Percentiles rank a stretch among this genome's conserved stretches.
phyloP scores from a whole-genome alignment of 768 basidiomycete species.

The Suillus bovinus region DNA sequence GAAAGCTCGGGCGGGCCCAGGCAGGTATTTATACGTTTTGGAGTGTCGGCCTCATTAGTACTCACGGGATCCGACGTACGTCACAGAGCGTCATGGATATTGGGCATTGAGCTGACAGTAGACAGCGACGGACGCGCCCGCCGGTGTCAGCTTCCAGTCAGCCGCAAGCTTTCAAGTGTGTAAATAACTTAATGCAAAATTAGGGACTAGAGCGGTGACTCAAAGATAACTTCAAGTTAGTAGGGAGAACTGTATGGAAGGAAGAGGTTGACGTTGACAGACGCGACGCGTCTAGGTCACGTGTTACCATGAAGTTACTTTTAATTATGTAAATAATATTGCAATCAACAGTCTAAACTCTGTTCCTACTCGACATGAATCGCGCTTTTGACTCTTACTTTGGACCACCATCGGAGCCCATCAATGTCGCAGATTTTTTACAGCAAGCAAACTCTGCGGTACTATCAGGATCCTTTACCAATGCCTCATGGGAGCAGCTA shows the following conservation, averaged over 20 bases:
- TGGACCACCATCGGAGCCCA: slow-evolving; percentile 61
- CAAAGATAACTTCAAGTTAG: too few species aligned
- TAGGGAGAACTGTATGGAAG: background rate
- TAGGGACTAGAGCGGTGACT: background rate
- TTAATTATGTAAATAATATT: background rate
- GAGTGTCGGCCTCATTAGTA: background rate
- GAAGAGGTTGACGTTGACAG: background rate
- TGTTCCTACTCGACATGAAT: slow-evolving; percentile 19
- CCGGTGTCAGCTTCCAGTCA: background rate
- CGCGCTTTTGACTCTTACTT: slow-evolving; percentile 52
- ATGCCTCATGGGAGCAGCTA: slow-evolving; percentile 25
- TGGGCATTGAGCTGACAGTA: background rate
- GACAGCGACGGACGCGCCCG: background rate
- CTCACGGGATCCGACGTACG: background rate
- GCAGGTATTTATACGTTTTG: background rate
- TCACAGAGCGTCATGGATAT: background rate
- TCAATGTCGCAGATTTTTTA: slow-evolving; percentile 49
- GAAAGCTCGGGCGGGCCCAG: background rate
- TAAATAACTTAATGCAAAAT: background rate
- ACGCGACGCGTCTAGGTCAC: background rate
- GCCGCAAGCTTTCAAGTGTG: background rate
- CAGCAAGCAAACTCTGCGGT: slow-evolving; percentile 27
- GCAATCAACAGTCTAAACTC: background rate
- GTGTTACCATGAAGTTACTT: background rate
- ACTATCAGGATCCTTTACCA: slow-evolving; percentile 8